Conservation (phyloP, 2,329 filamentous ascomycete genomes). For the Alternaria sp. region DNA sequence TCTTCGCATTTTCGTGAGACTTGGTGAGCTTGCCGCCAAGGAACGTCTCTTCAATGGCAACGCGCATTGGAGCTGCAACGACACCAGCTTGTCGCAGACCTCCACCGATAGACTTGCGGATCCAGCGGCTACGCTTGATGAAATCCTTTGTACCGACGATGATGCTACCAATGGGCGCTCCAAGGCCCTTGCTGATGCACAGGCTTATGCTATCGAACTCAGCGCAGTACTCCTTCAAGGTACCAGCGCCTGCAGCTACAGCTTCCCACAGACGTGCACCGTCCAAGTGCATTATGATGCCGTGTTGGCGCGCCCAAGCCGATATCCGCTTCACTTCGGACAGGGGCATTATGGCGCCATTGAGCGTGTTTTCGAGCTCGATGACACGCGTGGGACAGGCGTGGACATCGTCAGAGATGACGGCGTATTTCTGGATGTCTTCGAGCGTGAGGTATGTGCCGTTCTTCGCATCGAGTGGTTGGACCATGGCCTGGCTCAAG, state of each 20-base stretch:
- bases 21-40: constrained; percentile 69
- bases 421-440: constrained; percentile 73
- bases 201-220: constrained; percentile 79
- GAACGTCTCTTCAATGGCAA: constrained; percentile 83
- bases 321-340: constrained; percentile 74
- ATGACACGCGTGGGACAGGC: constrained; percentile 82
- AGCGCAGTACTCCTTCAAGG: constrained; percentile 71
- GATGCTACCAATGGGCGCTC: constrained; percentile 81
- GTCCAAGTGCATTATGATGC: constrained; percentile 78
- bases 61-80: constrained; percentile 76
- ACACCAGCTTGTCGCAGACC: constrained; percentile 80
- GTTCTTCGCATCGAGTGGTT: constrained; percentile 73
- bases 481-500: constrained; percentile 75
- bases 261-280: constrained; percentile 86
- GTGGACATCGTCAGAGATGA: constrained; percentile 76
- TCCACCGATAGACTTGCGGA: constrained; percentile 82
- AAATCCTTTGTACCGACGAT: constrained; percentile 68
- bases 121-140: constrained; percentile 75
- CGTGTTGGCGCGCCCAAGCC: constrained; percentile 69
- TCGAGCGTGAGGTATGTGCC: constrained; percentile 77
- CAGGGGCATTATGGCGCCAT: constrained; percentile 80
- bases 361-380: constrained; percentile 85
- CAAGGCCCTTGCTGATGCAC: constrained; percentile 84
- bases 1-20: constrained; percentile 70
- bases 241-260: constrained; percentile 73